Conservation (phyloP, 192 early-diverging fungal genomes). For the Phycomyces nitens region DNA sequence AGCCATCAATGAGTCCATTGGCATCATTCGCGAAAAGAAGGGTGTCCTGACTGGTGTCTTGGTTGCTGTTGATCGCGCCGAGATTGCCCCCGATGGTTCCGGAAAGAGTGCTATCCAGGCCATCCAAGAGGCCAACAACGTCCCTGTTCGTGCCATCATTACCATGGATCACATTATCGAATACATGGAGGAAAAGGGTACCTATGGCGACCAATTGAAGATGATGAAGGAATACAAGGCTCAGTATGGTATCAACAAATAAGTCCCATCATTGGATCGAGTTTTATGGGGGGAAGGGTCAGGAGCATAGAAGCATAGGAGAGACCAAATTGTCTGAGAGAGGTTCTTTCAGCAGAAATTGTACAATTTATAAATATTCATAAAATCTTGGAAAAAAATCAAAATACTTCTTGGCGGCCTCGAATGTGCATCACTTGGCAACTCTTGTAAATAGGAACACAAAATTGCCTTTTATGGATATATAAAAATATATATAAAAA, state of each 20-base stretch:
- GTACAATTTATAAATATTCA: too few species aligned
- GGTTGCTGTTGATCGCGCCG: slow-evolving; percentile 92
- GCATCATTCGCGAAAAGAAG: slow-evolving; percentile 69
- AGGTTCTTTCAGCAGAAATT: too few species aligned
- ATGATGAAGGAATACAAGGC: slow-evolving; percentile 79
- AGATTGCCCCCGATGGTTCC: slow-evolving; percentile 65
- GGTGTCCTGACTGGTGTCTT: slow-evolving; percentile 81
- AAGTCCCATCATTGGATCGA: too few species aligned
- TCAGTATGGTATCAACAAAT: slow-evolving; percentile 73
- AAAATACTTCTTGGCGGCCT: too few species aligned
- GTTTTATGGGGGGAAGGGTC: too few species aligned
- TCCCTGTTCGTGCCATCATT: slow-evolving; percentile 86
- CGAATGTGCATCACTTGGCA: too few species aligned
- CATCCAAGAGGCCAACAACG: slow-evolving; percentile 74
- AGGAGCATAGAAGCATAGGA: too few species aligned
- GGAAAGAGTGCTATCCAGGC: slow-evolving; percentile 89
- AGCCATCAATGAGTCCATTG: slow-evolving; percentile 90
- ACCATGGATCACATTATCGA: slow-evolving; percentile 82
- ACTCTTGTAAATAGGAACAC: too few species aligned
- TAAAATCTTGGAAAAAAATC: too few species aligned
- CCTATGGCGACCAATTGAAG: slow-evolving; percentile 56
- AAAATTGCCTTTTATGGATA: neutral
- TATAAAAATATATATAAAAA: too few species aligned
- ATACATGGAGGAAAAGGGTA: slow-evolving; percentile 74
- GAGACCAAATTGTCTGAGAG: too few species aligned